Conservation (phyloP, 495 filamentous ascomycete genomes). For the Penicillium cinerascens region DNA sequence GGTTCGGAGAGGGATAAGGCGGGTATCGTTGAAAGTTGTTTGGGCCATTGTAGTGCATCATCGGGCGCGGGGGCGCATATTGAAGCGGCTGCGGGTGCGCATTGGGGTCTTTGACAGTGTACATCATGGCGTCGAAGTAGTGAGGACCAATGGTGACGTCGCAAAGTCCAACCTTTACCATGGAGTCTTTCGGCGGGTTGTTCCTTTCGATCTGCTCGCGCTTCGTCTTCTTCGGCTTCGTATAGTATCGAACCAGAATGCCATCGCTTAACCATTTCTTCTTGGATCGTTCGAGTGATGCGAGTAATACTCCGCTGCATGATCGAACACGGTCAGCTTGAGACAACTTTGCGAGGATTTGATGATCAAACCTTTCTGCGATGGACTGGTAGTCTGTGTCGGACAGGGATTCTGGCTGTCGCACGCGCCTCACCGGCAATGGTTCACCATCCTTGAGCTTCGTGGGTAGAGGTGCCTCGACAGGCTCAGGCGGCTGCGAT, state of each 20-base stretch:
- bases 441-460: slow-evolving; percentile 63
- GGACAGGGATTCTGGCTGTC: slow-evolving; percentile 63
- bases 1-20: slow-evolving; percentile 48
- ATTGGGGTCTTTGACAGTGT: slow-evolving; percentile 70
- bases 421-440: slow-evolving; percentile 67
- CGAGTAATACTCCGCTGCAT: slow-evolving; percentile 73
- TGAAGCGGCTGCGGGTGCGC: slow-evolving; percentile 44
- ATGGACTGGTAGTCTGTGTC: slow-evolving; percentile 75
- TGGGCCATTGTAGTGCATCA: slow-evolving; percentile 69
- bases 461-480: slow-evolving; percentile 57
- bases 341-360: no score
- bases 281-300: slow-evolving; percentile 80
- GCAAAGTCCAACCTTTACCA: slow-evolving; percentile 77
- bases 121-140: slow-evolving; percentile 82
- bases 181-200: slow-evolving; percentile 82
- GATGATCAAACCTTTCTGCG: slow-evolving; percentile 64
- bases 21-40: slow-evolving; percentile 49
- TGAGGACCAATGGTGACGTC: slow-evolving; percentile 88
- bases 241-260: slow-evolving; percentile 91
- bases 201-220: slow-evolving; percentile 64
- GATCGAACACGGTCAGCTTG: background rate
- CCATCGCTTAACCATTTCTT: slow-evolving; percentile 85
- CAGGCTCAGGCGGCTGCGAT: slow-evolving; percentile 31
- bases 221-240: slow-evolving; percentile 81
- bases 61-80: slow-evolving; percentile 52